A percentile compares a stretch with the other conserved stretches of the same genome.
Conservation (phyloP, 148 eudicot genomes). For the Nepenthes mirabilis region DNA sequence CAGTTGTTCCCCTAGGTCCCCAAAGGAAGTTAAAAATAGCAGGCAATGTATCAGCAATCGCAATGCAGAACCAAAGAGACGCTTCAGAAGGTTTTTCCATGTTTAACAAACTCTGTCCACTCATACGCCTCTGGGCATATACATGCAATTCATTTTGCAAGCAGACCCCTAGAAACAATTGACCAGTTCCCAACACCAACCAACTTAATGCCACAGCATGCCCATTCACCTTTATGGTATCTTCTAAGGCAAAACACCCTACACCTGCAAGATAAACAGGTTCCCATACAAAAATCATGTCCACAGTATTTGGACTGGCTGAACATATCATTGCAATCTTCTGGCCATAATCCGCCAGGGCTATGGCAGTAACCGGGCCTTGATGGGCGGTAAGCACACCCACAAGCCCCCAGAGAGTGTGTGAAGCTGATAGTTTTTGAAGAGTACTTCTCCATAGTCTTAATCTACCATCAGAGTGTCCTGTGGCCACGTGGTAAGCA, state of each 20-base stretch:
- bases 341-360: slow-evolving; percentile 59
- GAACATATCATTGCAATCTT: slow-evolving; percentile 61
- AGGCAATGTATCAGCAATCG: slow-evolving; percentile 25
- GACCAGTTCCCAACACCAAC: slow-evolving; percentile 60
- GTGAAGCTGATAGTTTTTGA: slow-evolving; percentile 20
- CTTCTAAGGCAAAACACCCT: slow-evolving; percentile 61
- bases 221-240: slow-evolving; percentile 39
- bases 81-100: slow-evolving; percentile 23
- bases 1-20: slow-evolving; percentile 55
- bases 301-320: slow-evolving; percentile 15
- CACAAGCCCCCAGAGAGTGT: slow-evolving; percentile 62
- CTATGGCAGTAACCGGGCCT: slow-evolving; percentile 43
- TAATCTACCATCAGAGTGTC: slow-evolving; percentile 59
- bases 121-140: slow-evolving; percentile 41
- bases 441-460: slow-evolving; percentile 69
- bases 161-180: slow-evolving; percentile 70
- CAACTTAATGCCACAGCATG: slow-evolving; percentile 50
- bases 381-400: slow-evolving; percentile 51
- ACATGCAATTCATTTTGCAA: slow-evolving; percentile 58
- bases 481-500: slow-evolving; percentile 73
- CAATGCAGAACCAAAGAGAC: slow-evolving; percentile 67
- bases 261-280: slow-evolving; percentile 31
- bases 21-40: slow-evolving; percentile 48
- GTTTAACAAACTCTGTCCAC: slow-evolving; percentile 18
- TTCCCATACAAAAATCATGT: slow-evolving; percentile 53